Percentiles rank a stretch among this genome's conserved stretches.
These are phyloP conservation scores for Elongisporangium anandrum DNA, from an alignment of 352 stramenopile species.

Conservation along the genomic window DNA sequence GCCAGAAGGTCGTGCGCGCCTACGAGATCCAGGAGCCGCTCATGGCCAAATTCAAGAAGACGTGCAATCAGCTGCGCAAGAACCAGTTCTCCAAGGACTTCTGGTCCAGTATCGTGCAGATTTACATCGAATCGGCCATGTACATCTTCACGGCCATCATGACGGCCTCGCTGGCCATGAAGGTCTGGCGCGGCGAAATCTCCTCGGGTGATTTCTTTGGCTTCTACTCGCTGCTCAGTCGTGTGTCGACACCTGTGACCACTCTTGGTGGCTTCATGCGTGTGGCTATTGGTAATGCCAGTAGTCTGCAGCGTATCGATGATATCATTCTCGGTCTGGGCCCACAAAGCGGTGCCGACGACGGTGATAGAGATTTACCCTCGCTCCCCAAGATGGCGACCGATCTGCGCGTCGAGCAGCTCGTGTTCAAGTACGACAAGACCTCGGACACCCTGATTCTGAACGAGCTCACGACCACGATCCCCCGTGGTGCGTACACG, in stretches of 20 bases:
- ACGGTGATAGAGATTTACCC: slow-evolving; percentile 64
- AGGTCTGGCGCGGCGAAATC: slow-evolving; percentile 73
- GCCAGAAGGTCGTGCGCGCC: slow-evolving; percentile 84
- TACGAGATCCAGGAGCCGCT: slow-evolving; percentile 84
- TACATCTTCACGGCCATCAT: slow-evolving; percentile 89
- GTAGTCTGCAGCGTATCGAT: slow-evolving; percentile 82
- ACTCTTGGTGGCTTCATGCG: slow-evolving; percentile 86
- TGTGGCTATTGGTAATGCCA: slow-evolving; percentile 84
- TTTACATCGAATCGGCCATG: slow-evolving; percentile 89
- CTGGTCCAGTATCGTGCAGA: slow-evolving; percentile 87
- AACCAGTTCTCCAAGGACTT: slow-evolving; percentile 89
- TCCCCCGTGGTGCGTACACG: slow-evolving; percentile 79
- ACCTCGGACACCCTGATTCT: slow-evolving; percentile 77
- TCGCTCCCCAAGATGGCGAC: slow-evolving; percentile 79
- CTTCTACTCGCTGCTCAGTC: slow-evolving; percentile 72
- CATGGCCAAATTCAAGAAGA: slow-evolving; percentile 66
- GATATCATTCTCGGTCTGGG: slow-evolving; percentile 77
- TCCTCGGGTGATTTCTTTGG: slow-evolving; percentile 80
- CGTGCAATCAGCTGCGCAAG: slow-evolving; percentile 55
- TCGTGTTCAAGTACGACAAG: slow-evolving; percentile 88
- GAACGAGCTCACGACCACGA: slow-evolving; percentile 59
- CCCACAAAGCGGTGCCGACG: slow-evolving; percentile 21
- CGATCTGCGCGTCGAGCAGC: slow-evolving; percentile 71
- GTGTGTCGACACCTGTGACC: slow-evolving; percentile 80
- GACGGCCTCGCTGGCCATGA: slow-evolving; percentile 79